Evolutionary conservation across 768 basidiomycete genomes (phyloP).

Genomic region (Trametes punicea): DNA sequence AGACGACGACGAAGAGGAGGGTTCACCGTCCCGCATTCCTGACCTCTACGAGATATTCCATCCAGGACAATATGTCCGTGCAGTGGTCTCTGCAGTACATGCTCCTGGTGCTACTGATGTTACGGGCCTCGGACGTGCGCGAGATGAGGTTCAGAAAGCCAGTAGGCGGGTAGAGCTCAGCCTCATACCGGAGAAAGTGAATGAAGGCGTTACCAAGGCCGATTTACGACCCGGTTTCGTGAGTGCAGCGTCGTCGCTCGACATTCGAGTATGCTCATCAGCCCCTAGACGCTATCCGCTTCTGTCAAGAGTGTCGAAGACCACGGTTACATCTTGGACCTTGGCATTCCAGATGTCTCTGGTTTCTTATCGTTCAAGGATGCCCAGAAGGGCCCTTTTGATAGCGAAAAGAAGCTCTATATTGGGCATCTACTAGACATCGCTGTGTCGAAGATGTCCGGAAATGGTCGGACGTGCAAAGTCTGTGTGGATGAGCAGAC

Average conservation of each 20-base stretch:
- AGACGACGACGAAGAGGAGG: constrained; percentile 48
- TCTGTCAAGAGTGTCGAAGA: constrained; percentile 87
- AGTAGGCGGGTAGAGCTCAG: constrained; percentile 83
- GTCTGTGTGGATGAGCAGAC: constrained; percentile 52
- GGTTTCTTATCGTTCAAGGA: constrained; percentile 86
- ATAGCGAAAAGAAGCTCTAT: constrained; percentile 38
- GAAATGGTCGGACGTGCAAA: constrained; percentile 77
- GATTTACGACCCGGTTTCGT: constrained; percentile 79
- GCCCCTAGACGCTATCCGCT: constrained; percentile 63
- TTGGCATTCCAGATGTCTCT: constrained; percentile 74
- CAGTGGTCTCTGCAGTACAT: constrained; percentile 68
- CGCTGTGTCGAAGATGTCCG: constrained; percentile 62
- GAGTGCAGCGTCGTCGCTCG: constrained; percentile 34
- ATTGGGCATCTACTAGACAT: constrained; percentile 68
- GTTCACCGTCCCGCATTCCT: constrained; percentile 43
- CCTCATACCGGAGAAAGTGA: constrained; percentile 80
- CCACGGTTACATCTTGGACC: constrained; percentile 87
- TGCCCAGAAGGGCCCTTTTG: constrained; percentile 39
- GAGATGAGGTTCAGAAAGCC: constrained; percentile 63
- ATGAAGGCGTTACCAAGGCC: constrained; percentile 69
- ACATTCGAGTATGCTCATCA: not conserved
- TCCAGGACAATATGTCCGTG: constrained; percentile 84
- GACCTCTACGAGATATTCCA: constrained; percentile 73
- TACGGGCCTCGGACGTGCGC: constrained; percentile 54
- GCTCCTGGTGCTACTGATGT: constrained; percentile 60